Evolutionary conservation across 371 early-diverging fungal genomes (phyloP), one percentile per base, ranked within the genome.

Genomic region (Actinomucor elegans): DNA sequence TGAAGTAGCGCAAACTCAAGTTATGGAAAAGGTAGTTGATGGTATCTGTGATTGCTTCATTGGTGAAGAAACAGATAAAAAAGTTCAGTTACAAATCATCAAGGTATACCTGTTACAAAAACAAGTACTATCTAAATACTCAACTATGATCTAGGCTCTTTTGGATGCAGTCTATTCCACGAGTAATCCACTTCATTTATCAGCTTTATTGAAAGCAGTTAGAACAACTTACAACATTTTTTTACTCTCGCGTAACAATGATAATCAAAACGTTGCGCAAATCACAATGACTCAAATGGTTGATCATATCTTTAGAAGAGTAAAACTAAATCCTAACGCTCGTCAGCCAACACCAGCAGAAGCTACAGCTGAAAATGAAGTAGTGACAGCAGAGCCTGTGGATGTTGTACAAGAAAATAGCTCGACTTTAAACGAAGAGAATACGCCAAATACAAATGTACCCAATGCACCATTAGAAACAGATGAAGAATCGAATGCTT

Each of bases 241-340:
- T 58, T 70, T 88, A 48, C 57, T 83, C 36, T 86, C 92, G 6
- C 80, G 86, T 35, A 83, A 85, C 33, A 78, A 83, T 15, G 82
- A 80, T 34, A 92, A 88, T 37, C 94, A 94, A 72, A 90, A 85
- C 38, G 79, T 94, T 21, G 93, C 96, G 1, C 93, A 94, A 61
- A 88, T 88, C 5, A 87, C 94, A 0, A 67, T 97, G 46, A 86
- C 88, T 0, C 96, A 97, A 67, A 97, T 97, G 90, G 87, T 94
- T 9, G 84, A 88, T 41, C 79, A 87, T 36, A 88, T 94, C n/a
- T 89, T 93, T 55, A 63, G 79, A 37, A 70, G 90, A 38, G 79
- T 85, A 34, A 56, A 75, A 58, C 32, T 69, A 48, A 47, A 66
- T 17, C 62, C 72, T 14, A 57, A 60, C 23, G 29, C 37, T 14